Conservation (phyloP, 768 basidiomycete genomes). For the Leccinum subtestaceum region DNA sequence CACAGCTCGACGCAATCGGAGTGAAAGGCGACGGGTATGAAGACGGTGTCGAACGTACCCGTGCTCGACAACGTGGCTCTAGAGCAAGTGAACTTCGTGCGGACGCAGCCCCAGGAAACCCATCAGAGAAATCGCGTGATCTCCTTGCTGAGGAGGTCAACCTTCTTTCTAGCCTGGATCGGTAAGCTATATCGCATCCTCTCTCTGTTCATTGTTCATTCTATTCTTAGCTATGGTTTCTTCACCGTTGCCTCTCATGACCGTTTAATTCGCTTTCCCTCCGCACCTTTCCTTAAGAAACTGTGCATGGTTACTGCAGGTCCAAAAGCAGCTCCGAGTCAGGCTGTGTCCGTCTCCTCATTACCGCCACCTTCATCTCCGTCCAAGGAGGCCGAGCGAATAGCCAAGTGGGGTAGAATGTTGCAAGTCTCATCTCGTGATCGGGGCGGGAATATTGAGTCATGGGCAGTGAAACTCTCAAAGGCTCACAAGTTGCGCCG, state of each 20-base stretch:
- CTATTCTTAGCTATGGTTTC: slow-evolving; percentile 79
- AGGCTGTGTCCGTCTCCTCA: slow-evolving; percentile 43
- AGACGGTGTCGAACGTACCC: slow-evolving; percentile 90
- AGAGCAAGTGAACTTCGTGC: slow-evolving; percentile 59
- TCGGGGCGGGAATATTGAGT: slow-evolving; percentile 69
- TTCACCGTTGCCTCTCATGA: slow-evolving; percentile 79
- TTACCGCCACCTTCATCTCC: slow-evolving; percentile 48
- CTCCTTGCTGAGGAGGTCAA: slow-evolving; percentile 72
- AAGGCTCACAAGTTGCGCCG: slow-evolving; percentile 69
- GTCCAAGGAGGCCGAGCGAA: slow-evolving; percentile 68
- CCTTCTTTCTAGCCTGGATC: slow-evolving; percentile 76
- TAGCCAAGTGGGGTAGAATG: slow-evolving; percentile 95
- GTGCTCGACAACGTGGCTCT: slow-evolving; percentile 61
- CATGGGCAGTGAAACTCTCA: slow-evolving; percentile 64
- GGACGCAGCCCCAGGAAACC: slow-evolving; percentile 52
- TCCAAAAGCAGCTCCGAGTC: slow-evolving; percentile 43
- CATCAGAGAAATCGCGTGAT: slow-evolving; percentile 60
- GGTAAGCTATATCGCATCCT: slow-evolving; percentile 48
- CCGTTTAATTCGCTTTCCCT: slow-evolving; percentile 70
- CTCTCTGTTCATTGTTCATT: slow-evolving; percentile 12
- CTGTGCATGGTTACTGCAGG: slow-evolving; percentile 46
- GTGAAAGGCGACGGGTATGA: slow-evolving; percentile 94
- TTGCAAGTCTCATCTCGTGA: slow-evolving; percentile 66
- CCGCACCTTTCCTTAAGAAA: slow-evolving; percentile 59
- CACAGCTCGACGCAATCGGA: slow-evolving; percentile 83